Evolutionary conservation across 1,139 yeast species (phyloP), one percentile per base, ranked within the genome.

Genomic region (Suhomyces anneliseae): DNA sequence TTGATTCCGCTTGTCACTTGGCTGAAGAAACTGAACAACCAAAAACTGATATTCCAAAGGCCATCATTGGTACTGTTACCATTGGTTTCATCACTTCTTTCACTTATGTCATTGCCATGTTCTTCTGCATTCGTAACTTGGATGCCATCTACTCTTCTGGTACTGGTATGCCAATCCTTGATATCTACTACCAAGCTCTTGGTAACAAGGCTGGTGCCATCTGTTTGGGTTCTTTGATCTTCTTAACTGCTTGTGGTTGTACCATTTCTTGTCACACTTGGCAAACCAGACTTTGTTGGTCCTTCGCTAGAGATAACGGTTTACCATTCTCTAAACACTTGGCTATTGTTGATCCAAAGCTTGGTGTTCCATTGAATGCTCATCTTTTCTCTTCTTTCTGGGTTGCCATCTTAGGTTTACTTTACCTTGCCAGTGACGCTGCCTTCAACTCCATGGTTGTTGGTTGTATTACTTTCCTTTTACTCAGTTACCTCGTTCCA

Each of bases 261-360:
- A 82, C 82, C 50, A 82, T 85, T 52, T 78, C 87, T 7, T 78
- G 85, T 48, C 90, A 85, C 58, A 85, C 92, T 4, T 83, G 90
- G 88, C 87, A 82, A 68, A 84, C 89, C 39, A 74, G 90, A 62
- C 69, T 85, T 54, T 79, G 87, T 57, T 86, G 92, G 92, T 83
- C 90, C 8, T 87, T 85, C 62, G 76, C 90, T 14, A 80, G 92
- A 65, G 92, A 86, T 66, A 68, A 69, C 48, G 79, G 79, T 15
- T 66, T 74, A 54, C 79, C 78, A 37, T 65, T 66, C 42, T 70
- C 78, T 52, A 70, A 70, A 54, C 66, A 68, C 53, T 70, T 72
- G 57, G 65, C 76, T 24, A 60, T 66, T 39, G 66, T 74, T 38
- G 74, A 73, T 59, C 76, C 77, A 39, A 70, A 66, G 52, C 57